Base-by-base conservation (phyloP, 2,329 filamentous ascomycete species). In the Diaporthe vexans region DNA sequence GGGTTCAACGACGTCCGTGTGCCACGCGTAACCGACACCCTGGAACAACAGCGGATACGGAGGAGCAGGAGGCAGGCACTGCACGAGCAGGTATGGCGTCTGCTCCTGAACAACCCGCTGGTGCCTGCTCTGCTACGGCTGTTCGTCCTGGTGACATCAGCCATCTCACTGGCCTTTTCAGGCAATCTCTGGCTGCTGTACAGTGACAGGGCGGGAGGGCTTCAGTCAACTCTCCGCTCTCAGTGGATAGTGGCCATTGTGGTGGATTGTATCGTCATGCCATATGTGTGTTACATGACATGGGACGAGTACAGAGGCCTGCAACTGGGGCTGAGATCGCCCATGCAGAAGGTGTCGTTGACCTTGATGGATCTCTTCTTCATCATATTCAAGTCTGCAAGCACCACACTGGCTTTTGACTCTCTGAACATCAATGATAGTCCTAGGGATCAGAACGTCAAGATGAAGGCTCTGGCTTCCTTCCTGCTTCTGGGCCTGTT, bases 251-350 rank as follows among this genome's bases (percentile, higher is more conserved):
- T 98, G 85, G 96, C 96, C 40, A 93, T 98, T 71, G 91, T 94
- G 48, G 94, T 99, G 52, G 96, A 98, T 83, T 91, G 93, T 9
- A 89, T 98, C 19, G 96, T 97, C 4, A 89, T 98, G 74, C 91
- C 96, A 3, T 99, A 98, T 84, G 93, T 97, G 72, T 86, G 94
- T 65, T 98, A 98, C 84, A 97, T 98, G 85, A 97, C 95, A 33
- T 97, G 93, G 85, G 97, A 99, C 81, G 97, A 99, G 85, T 98
- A 98, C 84, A 97, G 94, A 7, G 94, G 95, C 40, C 97, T 97
- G 81, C 97, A 97, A 29, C 87, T 99, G 26, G 97, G 97, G 1
- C 86, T 99, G 75, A 93, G 97, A 57, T 92, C 92, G 9, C 92
- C 95, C 13, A 92, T 92, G 73, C 93, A 94, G 65, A 99, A 99